Base-by-base conservation (phyloP, 208 protist genomes). In the Trypanosomatidae sp. region DNA sequence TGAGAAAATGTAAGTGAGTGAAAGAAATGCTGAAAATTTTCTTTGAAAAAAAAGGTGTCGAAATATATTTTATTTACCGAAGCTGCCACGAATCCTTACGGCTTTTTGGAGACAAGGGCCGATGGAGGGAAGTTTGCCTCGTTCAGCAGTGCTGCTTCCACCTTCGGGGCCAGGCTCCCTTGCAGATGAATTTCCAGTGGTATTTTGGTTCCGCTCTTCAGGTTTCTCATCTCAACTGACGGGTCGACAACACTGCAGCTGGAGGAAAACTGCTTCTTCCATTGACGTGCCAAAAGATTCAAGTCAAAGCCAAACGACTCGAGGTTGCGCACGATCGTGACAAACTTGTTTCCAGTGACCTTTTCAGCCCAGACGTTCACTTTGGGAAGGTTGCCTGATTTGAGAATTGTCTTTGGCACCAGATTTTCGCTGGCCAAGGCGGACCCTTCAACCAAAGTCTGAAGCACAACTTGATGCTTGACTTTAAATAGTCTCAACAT, bases 271-370 rank as follows among this genome's bases (percentile, higher is more conserved):
- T 74, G 76, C 25, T 89, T 81, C 43, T 83, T 84, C 90, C 90
- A 95, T 41, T 75, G 58, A 49, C 33, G 65, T 25, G 73, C 70
- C 36, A 95, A 60, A 28, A 87, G 59, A 22, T 76, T 17, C 52
- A 93, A 64, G 58, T 92, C 77, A 77, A 93, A 90, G 1, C 86
- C 86, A 76, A 88, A 83, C 17, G 76, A 70, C 49, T 92, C 89
- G 2, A 93, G 58, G 49, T 83, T 80, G 43, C 71, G 85, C 2
- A 93, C 83, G 50, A 92, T 83, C 10, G 89, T 95, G 33, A 93
- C 73, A 17, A 81, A 66, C 58, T 88, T 91, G 36, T 85, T 90
- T 30, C 77, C 77, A 36, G 58, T 56, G 10, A 75, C 56, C 67
- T 88, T 92, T 72, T 90, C 84, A 2, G 74, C 77, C 79, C 80